These are phyloP conservation scores for Trapa bicornis DNA, from an alignment of 345 rosid species.

Conservation along the genomic window DNA sequence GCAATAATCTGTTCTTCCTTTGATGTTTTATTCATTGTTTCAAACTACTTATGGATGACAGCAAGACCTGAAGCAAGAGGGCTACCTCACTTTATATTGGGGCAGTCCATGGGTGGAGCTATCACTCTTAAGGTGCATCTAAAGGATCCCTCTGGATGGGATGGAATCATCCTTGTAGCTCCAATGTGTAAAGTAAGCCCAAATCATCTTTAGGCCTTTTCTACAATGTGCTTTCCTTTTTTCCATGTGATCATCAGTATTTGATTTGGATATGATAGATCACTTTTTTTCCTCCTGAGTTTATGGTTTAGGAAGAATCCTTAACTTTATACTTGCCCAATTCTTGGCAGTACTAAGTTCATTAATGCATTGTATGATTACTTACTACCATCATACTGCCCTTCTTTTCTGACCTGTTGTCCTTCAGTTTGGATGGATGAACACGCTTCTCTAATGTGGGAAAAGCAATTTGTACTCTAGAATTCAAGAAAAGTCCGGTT, in stretches of 20 bases:
- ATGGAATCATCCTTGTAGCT: slow-evolving; percentile 81
- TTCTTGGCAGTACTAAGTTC: neutral
- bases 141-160: slow-evolving; percentile 74
- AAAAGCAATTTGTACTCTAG: too few relatives aligned
- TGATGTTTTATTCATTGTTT: neutral
- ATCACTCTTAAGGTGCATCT: slow-evolving; percentile 67
- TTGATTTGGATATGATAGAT: neutral
- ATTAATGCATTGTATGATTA: too few relatives aligned
- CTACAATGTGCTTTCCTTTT: neutral
- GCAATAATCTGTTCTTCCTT: neutral
- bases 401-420: neutral
- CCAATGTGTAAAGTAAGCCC: slow-evolving; percentile 89
- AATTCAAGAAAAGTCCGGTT: neutral
- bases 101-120: slow-evolving; percentile 99
- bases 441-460: neutral
- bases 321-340: neutral
- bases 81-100: slow-evolving; percentile 62
- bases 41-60: slow-evolving; percentile 11
- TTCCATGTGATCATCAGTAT: neutral
- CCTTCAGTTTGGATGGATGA: neutral
- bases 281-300: too few relatives aligned
- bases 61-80: slow-evolving; percentile 60
- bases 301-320: too few relatives aligned
- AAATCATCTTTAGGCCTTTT: slow-evolving; percentile 2
- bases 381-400: neutral